A percentile compares a stretch with the other conserved stretches of the same genome.
Evolutionary conservation across 331 rosid species (phyloP).

Genomic region (Acacia pycnantha): DNA sequence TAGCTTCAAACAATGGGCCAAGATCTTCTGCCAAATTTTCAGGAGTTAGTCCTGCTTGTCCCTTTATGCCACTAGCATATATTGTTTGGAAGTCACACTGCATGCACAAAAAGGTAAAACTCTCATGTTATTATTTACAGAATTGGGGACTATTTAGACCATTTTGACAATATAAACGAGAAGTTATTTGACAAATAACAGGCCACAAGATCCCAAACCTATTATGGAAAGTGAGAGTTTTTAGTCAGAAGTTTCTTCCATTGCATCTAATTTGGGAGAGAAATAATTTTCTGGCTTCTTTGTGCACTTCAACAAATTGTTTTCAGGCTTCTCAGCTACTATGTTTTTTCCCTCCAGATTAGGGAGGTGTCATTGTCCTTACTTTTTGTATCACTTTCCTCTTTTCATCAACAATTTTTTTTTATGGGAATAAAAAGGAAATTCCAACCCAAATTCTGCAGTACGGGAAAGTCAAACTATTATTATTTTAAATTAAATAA

Average conservation of each 20-base stretch:
- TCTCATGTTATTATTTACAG: neutral
- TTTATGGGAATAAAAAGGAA: neutral
- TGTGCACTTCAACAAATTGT: neutral
- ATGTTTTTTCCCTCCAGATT: neutral
- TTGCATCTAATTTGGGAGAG: neutral
- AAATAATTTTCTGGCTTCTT: neutral
- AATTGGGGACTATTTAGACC: neutral
- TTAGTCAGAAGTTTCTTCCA: neutral
- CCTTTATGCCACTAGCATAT: slow-evolving; percentile 97
- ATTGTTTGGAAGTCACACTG: slow-evolving; percentile 98
- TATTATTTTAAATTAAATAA: slow-evolving; percentile 13
- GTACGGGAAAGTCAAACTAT: slow-evolving; percentile 1
- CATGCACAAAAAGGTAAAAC: slow-evolving; percentile 31
- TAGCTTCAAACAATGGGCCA: slow-evolving; percentile 93
- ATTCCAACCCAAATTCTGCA: slow-evolving; percentile 4
- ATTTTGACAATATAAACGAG: slow-evolving; percentile 11
- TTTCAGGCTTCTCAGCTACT: neutral
- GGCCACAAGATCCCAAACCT: neutral
- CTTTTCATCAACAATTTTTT: neutral
- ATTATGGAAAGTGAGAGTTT: neutral
- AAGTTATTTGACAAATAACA: neutral
- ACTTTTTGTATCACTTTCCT: neutral
- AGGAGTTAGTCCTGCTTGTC: slow-evolving; percentile 89
- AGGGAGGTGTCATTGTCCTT: neutral
- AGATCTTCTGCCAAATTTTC: slow-evolving; percentile 91